A percentile compares a stretch with the other conserved stretches of the same genome.
phyloP scores from a whole-genome alignment of 1,139 yeast species.

The Taphrina flavorubra region DNA sequence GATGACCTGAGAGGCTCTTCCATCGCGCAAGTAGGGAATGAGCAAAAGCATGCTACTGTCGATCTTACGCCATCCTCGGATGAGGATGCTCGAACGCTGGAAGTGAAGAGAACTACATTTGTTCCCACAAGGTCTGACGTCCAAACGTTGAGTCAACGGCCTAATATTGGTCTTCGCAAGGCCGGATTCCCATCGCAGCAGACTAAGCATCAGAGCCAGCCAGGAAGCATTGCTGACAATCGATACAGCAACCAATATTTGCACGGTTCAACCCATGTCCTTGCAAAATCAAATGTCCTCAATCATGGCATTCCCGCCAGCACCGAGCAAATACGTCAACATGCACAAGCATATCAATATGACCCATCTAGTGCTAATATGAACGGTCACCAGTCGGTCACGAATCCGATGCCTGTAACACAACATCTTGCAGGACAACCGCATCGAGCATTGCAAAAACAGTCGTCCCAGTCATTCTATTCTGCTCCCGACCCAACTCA shows the following conservation, averaged over 20 bases:
- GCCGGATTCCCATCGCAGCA: conserved; percentile 28
- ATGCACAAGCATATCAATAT: conserved; percentile 10
- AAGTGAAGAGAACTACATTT: neutral
- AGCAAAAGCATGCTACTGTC: neutral
- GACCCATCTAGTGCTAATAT: neutral
- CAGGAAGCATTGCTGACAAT: neutral
- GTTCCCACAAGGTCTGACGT: neutral
- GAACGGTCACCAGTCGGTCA: neutral
- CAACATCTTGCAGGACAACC: neutral
- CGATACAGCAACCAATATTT: neutral
- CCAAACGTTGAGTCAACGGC: neutral
- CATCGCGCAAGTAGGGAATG: neutral
- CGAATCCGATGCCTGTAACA: neutral
- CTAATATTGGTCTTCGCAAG: neutral
- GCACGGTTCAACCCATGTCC: neutral
- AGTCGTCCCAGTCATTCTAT: neutral
- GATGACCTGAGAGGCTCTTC: neutral
- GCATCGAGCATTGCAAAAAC: conserved; percentile 1
- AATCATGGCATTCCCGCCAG: neutral
- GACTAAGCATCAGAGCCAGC: neutral
- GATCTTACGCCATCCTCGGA: neutral
- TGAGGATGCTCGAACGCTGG: conserved; percentile 1
- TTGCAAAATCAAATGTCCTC: neutral
- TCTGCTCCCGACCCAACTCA: neutral
- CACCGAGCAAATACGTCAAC: conserved; percentile 2